Base-by-base conservation (phyloP, 1,139 yeast species). In the Debaryomyces psychrophilus region DNA sequence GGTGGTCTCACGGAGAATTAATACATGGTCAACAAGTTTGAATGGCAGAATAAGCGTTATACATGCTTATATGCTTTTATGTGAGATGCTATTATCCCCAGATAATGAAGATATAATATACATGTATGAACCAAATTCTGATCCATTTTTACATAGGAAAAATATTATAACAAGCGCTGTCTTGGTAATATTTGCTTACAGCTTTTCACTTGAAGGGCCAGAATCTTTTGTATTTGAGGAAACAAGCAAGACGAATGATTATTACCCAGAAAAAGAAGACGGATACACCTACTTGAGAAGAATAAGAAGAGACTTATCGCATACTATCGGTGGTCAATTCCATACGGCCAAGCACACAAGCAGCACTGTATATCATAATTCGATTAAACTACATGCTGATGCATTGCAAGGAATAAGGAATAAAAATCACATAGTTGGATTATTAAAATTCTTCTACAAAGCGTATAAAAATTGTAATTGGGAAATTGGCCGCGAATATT, bases 21-120 rank as follows among this genome's bases (percentile, higher is more conserved):
- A 73, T 25, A 74, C 53, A 37, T 74, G 72, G 41, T 45, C 65
- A 40, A 61, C 69, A 17, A 73, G 72, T 50, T 50, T 66, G 33
- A 64, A 74, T 29, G 41, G 41, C 4, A 38, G 41, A 38, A 38
- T 38, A 28, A 59, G 82, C 39, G 80, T 83, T 11, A 68, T 84
- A 6, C 88, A 84, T 60, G 83, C 87, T 49, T 83, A 80, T 57
- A 67, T 83, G 58, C 69, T 81, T 37, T 61, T 84, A 18, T 84
- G 87, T 79, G 87, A 84, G 50, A 72, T 82, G 61, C 76, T 83
- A 65, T 62, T 85, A 37, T 63, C 74, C 38, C 79, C 82, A 39
- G 68, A 66, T 50, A 70, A 71, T 50, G 68, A 60, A 22, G 62
- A 58, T 39, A 60, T 67, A 7, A 61, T 62, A 17, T 67, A 63